phyloP scores from a whole-genome alignment of 768 basidiomycete species.

The Russula dissimulans region DNA sequence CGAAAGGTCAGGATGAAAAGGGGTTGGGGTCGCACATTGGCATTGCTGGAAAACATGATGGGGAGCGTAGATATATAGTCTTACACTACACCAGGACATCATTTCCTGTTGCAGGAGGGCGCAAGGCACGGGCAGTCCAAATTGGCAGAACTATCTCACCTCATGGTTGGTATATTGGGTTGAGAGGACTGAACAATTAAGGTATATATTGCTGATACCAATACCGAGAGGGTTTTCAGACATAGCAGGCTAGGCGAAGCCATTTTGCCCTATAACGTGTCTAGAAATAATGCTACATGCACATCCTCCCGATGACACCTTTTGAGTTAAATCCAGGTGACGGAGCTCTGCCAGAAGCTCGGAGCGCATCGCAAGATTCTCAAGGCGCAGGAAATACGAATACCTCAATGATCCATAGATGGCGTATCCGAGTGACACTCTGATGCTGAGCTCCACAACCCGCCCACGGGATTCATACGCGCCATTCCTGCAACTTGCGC shows the following conservation, averaged over 20 bases:
- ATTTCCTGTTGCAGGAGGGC: no score
- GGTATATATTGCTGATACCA: neutral
- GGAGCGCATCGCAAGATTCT: constrained; percentile 11
- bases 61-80: no score
- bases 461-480: constrained; percentile 41
- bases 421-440: constrained; percentile 17
- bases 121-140: no score
- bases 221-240: constrained; percentile 1
- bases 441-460: constrained; percentile 25
- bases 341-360: neutral
- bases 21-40: no score
- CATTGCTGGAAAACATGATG: no score
- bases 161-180: no score
- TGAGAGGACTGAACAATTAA: no score
- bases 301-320: neutral
- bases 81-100: no score
- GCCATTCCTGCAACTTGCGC: constrained; percentile 50
- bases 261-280: neutral
- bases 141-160: no score
- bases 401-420: constrained; percentile 13
- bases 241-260: neutral
- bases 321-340: constrained; percentile 3
- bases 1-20: no score
- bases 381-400: neutral
- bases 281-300: neutral